Conservation (phyloP, 192 early-diverging fungal genomes). For the Coemansia reversa region DNA sequence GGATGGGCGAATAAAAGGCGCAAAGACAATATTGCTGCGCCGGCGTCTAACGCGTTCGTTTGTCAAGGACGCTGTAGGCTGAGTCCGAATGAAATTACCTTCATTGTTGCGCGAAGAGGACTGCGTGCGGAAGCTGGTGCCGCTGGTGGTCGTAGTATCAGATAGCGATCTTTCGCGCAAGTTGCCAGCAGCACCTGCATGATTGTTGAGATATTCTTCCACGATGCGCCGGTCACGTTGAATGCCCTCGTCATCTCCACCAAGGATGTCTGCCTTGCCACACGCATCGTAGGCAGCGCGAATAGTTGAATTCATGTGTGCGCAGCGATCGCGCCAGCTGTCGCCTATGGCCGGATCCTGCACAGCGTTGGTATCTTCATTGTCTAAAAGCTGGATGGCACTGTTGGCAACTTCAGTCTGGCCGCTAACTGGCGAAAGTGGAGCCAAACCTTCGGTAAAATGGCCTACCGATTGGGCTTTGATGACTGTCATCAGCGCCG, state of each 20-base stretch:
- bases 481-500: slow-evolving; percentile 9
- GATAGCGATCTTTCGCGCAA: not conserved
- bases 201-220: slow-evolving; percentile 2
- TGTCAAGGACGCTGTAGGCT: slow-evolving; percentile 6
- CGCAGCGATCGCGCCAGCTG: not conserved
- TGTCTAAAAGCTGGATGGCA: not conserved
- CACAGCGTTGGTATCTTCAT: not conserved
- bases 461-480: not conserved
- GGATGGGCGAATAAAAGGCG: slow-evolving; percentile 30
- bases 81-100: slow-evolving; percentile 7
- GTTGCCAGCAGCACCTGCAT: slow-evolving; percentile 1
- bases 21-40: slow-evolving; percentile 48
- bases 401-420: not conserved
- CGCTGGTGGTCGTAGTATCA: not conserved
- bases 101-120: not conserved
- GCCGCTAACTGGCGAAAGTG: slow-evolving; percentile 13
- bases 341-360: not conserved
- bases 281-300: slow-evolving; percentile 15
- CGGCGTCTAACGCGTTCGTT: slow-evolving; percentile 35
- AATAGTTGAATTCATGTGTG: slow-evolving; percentile 10
- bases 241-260: no score
- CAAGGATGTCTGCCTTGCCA: not conserved
- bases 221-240: slow-evolving; percentile 1
- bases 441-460: not conserved
- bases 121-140: not conserved